Evolutionary conservation across 1,139 yeast species (phyloP).

Genomic region (Meyerozyma sp.): DNA sequence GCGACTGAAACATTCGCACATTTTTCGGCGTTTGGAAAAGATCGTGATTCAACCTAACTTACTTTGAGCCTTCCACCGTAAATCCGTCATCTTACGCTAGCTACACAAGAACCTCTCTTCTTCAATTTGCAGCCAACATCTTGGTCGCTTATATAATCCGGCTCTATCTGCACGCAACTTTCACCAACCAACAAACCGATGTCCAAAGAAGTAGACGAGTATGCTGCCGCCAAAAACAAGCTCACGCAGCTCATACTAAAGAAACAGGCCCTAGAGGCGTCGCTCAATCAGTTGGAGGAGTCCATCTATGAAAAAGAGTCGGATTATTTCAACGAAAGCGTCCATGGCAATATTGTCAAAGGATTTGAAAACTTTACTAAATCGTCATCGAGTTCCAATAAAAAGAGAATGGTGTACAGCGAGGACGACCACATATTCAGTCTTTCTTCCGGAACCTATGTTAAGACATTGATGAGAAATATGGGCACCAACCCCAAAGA

Average conservation of each 20-base stretch:
- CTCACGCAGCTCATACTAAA: constrained; percentile 60
- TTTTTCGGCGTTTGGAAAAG: too few relatives aligned
- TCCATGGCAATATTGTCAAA: constrained; percentile 76
- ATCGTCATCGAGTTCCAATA: constrained; percentile 31
- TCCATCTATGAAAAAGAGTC: constrained; percentile 79
- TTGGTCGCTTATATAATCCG: not conserved
- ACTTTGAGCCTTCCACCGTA: too few relatives aligned
- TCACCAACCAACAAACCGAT: not conserved
- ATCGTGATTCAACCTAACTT: too few relatives aligned
- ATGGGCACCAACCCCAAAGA: constrained; percentile 22
- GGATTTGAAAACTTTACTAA: constrained; percentile 85
- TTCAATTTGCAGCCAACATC: not conserved
- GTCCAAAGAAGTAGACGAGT: constrained; percentile 35
- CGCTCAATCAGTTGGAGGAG: constrained; percentile 64
- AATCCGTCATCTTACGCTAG: too few relatives aligned
- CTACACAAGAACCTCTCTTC: too few relatives aligned
- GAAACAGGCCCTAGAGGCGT: constrained; percentile 61
- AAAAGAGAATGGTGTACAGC: constrained; percentile 52
- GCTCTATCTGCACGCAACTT: not conserved
- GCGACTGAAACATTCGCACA: too few relatives aligned
- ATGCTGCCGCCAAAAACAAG: constrained; percentile 62
- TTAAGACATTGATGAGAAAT: constrained; percentile 50
- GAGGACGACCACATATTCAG: constrained; percentile 88
- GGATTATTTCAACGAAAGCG: constrained; percentile 63
- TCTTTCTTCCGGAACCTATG: constrained; percentile 68